Percentiles rank a stretch among this genome's conserved stretches.
Conservation (phyloP, 2,329 filamentous ascomycete species). For the Colletotrichum abscissum region DNA sequence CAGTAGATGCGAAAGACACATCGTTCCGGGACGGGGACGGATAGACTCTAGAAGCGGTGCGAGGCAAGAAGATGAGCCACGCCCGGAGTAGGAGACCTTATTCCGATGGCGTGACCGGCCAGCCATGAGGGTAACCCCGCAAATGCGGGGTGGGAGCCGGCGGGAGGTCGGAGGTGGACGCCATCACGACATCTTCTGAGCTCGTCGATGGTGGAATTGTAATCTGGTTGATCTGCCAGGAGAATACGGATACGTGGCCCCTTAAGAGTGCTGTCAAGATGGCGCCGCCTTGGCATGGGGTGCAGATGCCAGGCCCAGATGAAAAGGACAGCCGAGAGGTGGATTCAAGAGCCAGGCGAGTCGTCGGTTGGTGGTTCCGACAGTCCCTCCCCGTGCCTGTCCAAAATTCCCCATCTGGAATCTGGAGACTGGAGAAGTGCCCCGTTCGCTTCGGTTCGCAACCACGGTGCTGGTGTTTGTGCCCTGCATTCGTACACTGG, state of each 20-base stretch:
- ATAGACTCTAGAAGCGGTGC: background rate
- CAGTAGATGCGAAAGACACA: background rate
- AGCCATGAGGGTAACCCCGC: slow-evolving; percentile 21
- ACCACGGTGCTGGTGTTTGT: slow-evolving; percentile 17
- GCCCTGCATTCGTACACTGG: slow-evolving; percentile 20
- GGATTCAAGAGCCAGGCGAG: background rate
- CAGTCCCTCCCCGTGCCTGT: background rate
- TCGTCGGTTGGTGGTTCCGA: slow-evolving; percentile 6
- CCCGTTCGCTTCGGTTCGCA: slow-evolving; percentile 5
- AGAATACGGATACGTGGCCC: background rate
- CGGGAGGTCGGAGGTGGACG: slow-evolving; percentile 13
- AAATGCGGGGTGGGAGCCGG: slow-evolving; percentile 32
- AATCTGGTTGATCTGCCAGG: background rate
- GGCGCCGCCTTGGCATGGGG: background rate
- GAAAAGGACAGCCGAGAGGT: background rate
- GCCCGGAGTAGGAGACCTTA: slow-evolving; percentile 4
- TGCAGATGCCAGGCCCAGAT: background rate
- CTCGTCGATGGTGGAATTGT: slow-evolving; percentile 19
- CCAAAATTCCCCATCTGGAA: background rate
- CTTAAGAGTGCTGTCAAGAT: background rate
- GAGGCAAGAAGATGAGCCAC: background rate
- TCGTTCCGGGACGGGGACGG: background rate
- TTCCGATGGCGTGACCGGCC: slow-evolving; percentile 33
- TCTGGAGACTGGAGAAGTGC: slow-evolving; percentile 13
- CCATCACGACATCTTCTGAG: slow-evolving; percentile 27